Evolutionary conservation across 495 filamentous ascomycete species (phyloP).

Genomic region (Xylaria palmicola): DNA sequence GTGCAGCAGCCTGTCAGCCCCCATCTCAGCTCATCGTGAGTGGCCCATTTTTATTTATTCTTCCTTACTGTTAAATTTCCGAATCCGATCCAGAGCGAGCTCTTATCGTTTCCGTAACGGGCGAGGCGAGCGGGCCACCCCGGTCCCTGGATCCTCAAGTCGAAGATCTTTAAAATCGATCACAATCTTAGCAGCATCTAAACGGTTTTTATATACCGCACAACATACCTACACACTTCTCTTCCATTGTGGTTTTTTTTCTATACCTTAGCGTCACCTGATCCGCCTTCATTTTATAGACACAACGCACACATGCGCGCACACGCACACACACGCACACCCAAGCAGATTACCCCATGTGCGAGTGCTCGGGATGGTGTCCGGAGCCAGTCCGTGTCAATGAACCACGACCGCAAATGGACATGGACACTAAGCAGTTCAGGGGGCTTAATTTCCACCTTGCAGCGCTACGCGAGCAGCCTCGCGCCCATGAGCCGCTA

Average conservation of each 20-base stretch:
- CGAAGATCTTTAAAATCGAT: background rate
- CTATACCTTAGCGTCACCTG: too few relatives aligned
- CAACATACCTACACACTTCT: too few relatives aligned
- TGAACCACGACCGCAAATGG: too few relatives aligned
- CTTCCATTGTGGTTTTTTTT: too few relatives aligned
- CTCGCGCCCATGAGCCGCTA: conserved; percentile 8
- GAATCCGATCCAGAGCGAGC: conserved; percentile 10
- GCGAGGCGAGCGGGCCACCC: conserved; percentile 14
- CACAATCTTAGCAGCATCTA: too few relatives aligned
- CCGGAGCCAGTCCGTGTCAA: too few relatives aligned
- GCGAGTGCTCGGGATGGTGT: too few relatives aligned
- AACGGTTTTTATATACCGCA: too few relatives aligned
- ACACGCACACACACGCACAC: background rate
- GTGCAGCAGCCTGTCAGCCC: conserved; percentile 17
- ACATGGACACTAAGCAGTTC: conserved; percentile 11
- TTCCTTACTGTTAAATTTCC: conserved; percentile 18
- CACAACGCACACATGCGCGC: too few relatives aligned
- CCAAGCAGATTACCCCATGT: too few relatives aligned
- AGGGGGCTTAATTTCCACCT: conserved; percentile 15
- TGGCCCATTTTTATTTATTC: conserved; percentile 7
- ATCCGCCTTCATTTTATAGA: too few relatives aligned
- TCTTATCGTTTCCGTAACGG: conserved; percentile 2
- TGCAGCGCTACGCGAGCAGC: conserved; percentile 13
- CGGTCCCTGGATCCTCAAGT: background rate
- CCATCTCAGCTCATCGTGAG: conserved; percentile 27